Base-by-base conservation (phyloP, 2,329 filamentous ascomycete species). In the Colletotrichum filicis region DNA sequence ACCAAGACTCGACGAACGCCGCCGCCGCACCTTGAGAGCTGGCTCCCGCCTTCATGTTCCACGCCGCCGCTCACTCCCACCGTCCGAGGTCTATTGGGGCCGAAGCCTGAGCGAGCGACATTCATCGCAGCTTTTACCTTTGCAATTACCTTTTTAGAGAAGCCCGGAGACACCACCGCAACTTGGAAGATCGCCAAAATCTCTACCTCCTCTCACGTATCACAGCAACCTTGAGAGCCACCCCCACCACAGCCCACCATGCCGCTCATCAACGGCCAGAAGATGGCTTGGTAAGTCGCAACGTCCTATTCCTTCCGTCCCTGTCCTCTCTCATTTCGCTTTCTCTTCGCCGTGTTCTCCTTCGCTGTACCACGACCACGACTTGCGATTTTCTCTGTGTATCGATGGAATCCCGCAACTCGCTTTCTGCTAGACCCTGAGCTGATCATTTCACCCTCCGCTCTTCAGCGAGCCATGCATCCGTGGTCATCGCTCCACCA, bases 401-500 rank as follows among this genome's bases (percentile, higher is more conserved):
- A 66, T 66, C 30, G 19, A 68, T 11, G 42, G 5, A 56, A 49
- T 65, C 58, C 58, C 62, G 66, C 60, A 65, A 49, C 53, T 22
- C 46, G 19, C n/a, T 26, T 42, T 32, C 37, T 3, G 14, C 42
- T 53, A 46, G 53, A 62, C 32, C n/a, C 35, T 59, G 59, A 73
- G 62, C 74, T 74, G 72, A 74, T 78, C 69, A 77, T 68, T 66
- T 73, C 24, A 32, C 26, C 58, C 19, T 52, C 28, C 62, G 70
- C 57, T 60, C 68, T 59, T 46, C 77, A 94, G 92, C 82, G 90
- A 90, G 86, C 92, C 92, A 79, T 94, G 92, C 80, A 94, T 94
- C 77, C 91, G 92, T 78, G 92, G 92, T 69, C 92, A 94, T 81
- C 91, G 92, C 77, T 94, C 92, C 35, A 93, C 92, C 65, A 93